Base-by-base conservation (phyloP, 495 filamentous ascomycete genomes). In the Aspergillus hancockii region DNA sequence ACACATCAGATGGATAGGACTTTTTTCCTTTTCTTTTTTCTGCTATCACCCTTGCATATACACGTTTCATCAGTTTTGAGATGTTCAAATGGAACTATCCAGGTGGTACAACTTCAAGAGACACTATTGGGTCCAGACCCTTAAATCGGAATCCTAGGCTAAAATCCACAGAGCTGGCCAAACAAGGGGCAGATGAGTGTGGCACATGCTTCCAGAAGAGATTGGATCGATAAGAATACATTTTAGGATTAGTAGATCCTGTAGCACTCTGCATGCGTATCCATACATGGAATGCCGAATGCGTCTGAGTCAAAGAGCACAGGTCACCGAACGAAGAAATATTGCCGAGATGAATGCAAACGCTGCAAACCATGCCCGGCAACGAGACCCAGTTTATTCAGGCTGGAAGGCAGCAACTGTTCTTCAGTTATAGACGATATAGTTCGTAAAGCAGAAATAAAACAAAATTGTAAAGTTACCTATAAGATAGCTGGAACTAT, bases 291-390 rank as follows among this genome's bases (percentile, higher is more conserved):
- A 40, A 52, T 52, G 51, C 34, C 19, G 38, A 53, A 53, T 53
- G 14, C 32, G 21, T 28, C 32, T 41, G 9, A 19, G 41, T 22
- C 13, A 21, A 23, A 40, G n/a, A n/a, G 16, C 36, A 40, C 36
- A 40, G 36, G 21, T 2, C 40, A 8, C 7, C 18, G 21, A 53
- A 41, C 13, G 21, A 14, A 53, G 51, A 36, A 53, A 53, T 32
- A 53, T 38, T 16, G 32, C 51, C 51, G 51, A 53, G 51, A n/a
- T 40, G 6, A 13, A 40, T 40, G 34, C 34, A 53, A 40, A 53
- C 32, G 10, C 2, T 53, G 32, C 51, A 53, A 53, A 53, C 32
- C 12, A 19, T 3, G 14, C 18, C 16, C 5, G 13, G 21, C 4
- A 49, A 14, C 28, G 28, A 21, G 30, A 31, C 3, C 50, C 31